Evolutionary conservation across 2,329 filamentous ascomycete genomes (phyloP).

Genomic region (Orbilia ellipsospora): DNA sequence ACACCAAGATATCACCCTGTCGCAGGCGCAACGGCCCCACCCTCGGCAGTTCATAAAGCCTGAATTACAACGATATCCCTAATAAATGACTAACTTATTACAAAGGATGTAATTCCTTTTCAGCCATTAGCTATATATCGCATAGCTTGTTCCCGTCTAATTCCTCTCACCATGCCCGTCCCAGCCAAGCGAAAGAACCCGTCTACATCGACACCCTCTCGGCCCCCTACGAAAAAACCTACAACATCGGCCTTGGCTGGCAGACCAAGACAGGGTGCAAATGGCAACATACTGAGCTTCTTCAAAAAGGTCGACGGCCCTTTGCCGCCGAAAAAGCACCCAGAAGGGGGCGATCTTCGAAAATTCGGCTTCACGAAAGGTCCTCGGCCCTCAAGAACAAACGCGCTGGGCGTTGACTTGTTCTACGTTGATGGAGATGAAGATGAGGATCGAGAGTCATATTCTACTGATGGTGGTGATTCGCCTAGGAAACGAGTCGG

Average conservation of each 20-base stretch:
- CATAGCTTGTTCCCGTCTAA: constrained; percentile 9
- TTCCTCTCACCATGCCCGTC: constrained; percentile 30
- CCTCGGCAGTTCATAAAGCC: too few species aligned
- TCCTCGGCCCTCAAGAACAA: constrained; percentile 22
- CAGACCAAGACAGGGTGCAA: constrained; percentile 25
- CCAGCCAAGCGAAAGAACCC: constrained; percentile 44
- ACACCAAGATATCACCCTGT: neutral
- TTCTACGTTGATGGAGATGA: constrained; percentile 45
- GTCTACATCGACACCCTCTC: constrained; percentile 30
- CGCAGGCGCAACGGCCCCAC: neutral
- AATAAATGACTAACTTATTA: neutral
- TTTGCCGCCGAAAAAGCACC: constrained; percentile 31
- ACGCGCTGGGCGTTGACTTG: constrained; percentile 40
- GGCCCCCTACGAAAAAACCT: constrained; percentile 31
- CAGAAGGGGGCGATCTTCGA: constrained; percentile 41
- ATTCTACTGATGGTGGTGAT: neutral
- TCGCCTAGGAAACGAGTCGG: neutral
- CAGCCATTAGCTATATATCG: constrained; percentile 4
- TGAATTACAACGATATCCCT: too few species aligned
- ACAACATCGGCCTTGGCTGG: constrained; percentile 16
- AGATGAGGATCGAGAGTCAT: neutral
- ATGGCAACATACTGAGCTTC: constrained; percentile 51
- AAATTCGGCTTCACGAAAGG: constrained; percentile 52
- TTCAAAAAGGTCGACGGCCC: constrained; percentile 54
- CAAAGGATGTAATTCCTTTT: constrained; percentile 27